Base-by-base conservation (phyloP, 768 basidiomycete species). In the Sistotremastrum niveocremeum region DNA sequence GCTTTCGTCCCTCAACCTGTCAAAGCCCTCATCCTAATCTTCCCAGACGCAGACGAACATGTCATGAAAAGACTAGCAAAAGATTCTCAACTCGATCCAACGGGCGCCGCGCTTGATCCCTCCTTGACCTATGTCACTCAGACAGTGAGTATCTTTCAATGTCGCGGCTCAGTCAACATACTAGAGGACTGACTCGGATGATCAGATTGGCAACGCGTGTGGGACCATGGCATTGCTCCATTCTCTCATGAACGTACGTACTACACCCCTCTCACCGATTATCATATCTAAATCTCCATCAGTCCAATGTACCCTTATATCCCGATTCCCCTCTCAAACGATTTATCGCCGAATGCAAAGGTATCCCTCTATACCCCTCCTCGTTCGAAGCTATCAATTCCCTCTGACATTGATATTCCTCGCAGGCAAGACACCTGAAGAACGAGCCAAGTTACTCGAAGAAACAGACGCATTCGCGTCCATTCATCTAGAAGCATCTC, bases 191-290 rank as follows among this genome's bases (percentile, higher is more conserved):
- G 20, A 20, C 20, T 20, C 20, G 20, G 20, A 20, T 20, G 20
- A 20, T 20, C 47, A 86, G 84, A 88, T 88, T 47, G 60, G 68
- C 4, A 90, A 90, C 54, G 87, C 88, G 0, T 90, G 88, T 56
- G 89, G 89, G 4, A 89, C 88, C 0, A 90, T 93, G 59, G 88
- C 80, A 0, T 68, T 91, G 11, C 69, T 91, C 5, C 89, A 93
- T 54, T 76, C 86, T 7, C 63, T 95, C 39, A 74, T 77, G 20
- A 95, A 97, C 57, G 83, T 89, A 49, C 51, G 75, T 59, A 37
- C 20, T 20, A 20, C 20, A 20, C 20, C 20, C 20, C 20, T 20
- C 20, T 10, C 48, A 31, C 41, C n/a, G 28, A 48, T 8, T 29
- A 10, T 53, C 45, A 6, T 20, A 20, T 20, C 20, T 20, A 20